Percentiles rank a stretch among this genome's conserved stretches.
phyloP scores from a whole-genome alignment of 306 rosid genomes.

The Cucumis cinereus region DNA sequence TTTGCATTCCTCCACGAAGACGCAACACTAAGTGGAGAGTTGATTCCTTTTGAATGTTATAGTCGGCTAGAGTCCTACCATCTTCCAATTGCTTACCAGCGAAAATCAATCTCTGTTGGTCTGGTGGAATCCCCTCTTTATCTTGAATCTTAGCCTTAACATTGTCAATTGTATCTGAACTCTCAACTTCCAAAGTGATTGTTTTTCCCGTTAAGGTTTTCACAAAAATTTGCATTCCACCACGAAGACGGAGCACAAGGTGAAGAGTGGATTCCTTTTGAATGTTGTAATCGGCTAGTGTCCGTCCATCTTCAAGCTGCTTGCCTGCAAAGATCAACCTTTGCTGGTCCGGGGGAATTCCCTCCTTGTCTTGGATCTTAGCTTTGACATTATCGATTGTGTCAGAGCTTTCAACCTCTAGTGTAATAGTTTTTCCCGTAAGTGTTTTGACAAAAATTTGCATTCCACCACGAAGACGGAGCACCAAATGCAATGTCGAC shows the following conservation, averaged over 20 bases:
- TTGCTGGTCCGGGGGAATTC: neutral
- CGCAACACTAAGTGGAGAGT: neutral
- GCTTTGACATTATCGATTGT: neutral
- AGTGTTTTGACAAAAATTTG: neutral
- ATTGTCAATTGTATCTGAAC: too few relatives aligned
- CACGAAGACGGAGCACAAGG: neutral
- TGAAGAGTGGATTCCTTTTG: conserved; percentile 2
- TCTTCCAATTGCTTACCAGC: conserved; percentile 1
- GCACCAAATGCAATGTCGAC: neutral
- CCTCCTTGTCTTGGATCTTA: neutral
- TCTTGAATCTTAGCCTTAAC: neutral
- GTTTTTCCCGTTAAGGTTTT: neutral
- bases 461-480: conserved; percentile 4
- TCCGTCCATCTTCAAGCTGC: neutral
- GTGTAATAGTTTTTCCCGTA: neutral
- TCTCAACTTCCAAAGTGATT: neutral
- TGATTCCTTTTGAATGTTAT: neutral
- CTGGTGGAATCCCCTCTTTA: neutral
- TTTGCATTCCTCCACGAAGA: conserved; percentile 1
- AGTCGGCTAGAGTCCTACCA: neutral
- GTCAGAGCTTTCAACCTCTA: neutral
- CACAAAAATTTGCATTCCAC: conserved; percentile 2
- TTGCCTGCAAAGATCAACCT: conserved; percentile 1
- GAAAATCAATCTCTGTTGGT: neutral
- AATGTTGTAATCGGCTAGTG: neutral